Evolutionary conservation across 345 rosid genomes (phyloP), one percentile per base, ranked within the genome.

Genomic region (Nasturtium officinale): DNA sequence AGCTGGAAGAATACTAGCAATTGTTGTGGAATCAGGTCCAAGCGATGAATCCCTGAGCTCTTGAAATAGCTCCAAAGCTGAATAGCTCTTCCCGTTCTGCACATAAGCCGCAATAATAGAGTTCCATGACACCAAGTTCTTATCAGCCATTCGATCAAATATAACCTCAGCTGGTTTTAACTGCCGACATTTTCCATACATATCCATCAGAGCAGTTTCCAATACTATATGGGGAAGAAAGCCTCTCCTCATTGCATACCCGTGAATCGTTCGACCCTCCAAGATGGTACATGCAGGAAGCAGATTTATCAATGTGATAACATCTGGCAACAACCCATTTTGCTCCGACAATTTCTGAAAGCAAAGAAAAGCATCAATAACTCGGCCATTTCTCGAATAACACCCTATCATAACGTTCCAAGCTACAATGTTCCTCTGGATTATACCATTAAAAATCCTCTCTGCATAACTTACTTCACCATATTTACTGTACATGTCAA

Each of bases 381-480:
- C 79, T 61, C 56, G 60, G 37, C 67, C 74, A 68, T 78, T 83
- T 21, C 58, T 55, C 77, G 77, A 82, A 76, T 90, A 89, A 30
- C 86, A 95, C 10, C 82, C 84, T 55, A 88, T 56, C 92, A 92
- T 85, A 54, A 88, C 85, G 76, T 92, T 92, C 89, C 92, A 92
- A 73, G 86, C 82, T 65, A 85, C 90, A 17, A 80, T 56, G 23
- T 79, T 86, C 75, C 74, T 83, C n/a, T 72, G 65, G 43, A 68
- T 56, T 53, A 83, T 85, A 77, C 53, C 35, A 33, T 72, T 47
- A 67, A 88, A 92, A 23, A 85, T 42, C 72, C 79, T 84, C 83
- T 92, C 87, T 0, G 88, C 94, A 52, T 82, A 87, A 65, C 74
- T 79, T 60, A 85, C 79, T 66, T 55, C 35, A 67, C 86, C 75